Conservation (phyloP, 805 yeast genomes). For the Cyberlindnera lachancei region DNA sequence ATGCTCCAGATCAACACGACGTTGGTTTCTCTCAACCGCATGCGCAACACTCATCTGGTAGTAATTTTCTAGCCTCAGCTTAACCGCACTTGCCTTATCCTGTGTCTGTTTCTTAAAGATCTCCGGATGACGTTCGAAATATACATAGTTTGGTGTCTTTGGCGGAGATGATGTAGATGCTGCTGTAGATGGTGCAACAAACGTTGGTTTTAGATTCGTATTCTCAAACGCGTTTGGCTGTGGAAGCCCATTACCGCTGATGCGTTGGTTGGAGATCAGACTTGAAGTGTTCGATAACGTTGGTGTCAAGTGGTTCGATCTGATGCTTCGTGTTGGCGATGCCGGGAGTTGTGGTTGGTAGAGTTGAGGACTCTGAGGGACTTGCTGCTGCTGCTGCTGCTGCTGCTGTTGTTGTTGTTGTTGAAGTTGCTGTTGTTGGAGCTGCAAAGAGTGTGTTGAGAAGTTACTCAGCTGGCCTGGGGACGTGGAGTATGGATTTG, state of each 20-base stretch:
- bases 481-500: constrained; percentile 13
- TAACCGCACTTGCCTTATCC: constrained; percentile 41
- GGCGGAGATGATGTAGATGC: constrained; percentile 7
- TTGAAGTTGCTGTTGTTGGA: too few relatives aligned
- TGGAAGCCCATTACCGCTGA: constrained; percentile 7
- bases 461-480: constrained; percentile 19
- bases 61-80: constrained; percentile 75
- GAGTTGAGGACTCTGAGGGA: constrained; percentile 22
- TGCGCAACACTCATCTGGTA: constrained; percentile 87
- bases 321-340: constrained; percentile 24
- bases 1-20: constrained; percentile 82
- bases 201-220: constrained; percentile 8
- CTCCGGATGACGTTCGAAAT: constrained; percentile 25
- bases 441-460: constrained; percentile 7
- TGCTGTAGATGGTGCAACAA: too few relatives aligned
- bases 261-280: constrained; percentile 12
- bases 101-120: constrained; percentile 23
- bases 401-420: constrained; percentile 4
- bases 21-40: constrained; percentile 93
- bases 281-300: constrained; percentile 20
- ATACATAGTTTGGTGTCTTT: constrained; percentile 15
- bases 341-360: constrained; percentile 26
- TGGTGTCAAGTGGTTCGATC: constrained; percentile 21
- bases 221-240: background rate
- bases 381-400: constrained; percentile 15